phyloP scores from a whole-genome alignment of 768 basidiomycete genomes.

The Lepiota brunneoincarnata region DNA sequence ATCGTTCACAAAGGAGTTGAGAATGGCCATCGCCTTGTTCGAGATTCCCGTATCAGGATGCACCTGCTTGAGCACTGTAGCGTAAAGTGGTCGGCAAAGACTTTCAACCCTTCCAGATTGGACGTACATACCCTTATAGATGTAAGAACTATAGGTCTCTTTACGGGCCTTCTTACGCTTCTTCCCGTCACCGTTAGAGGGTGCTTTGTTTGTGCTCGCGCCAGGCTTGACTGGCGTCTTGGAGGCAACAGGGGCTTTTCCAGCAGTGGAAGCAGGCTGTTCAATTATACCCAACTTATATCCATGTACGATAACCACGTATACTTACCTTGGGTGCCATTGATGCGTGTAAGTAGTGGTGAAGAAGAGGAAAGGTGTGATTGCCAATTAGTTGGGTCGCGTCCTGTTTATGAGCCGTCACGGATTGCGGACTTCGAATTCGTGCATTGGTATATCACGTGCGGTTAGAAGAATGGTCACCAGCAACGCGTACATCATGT shows the following conservation, averaged over 20 bases:
- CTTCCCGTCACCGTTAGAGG: conserved; percentile 78
- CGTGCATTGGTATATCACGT: conserved; percentile 20
- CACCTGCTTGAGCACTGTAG: conserved; percentile 94
- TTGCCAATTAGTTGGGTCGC: neutral
- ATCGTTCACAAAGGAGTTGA: conserved; percentile 96
- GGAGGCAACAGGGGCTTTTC: conserved; percentile 73
- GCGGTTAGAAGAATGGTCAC: no score
- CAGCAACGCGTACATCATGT: conserved; percentile 7
- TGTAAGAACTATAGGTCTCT: conserved; percentile 93
- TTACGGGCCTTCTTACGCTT: conserved; percentile 83
- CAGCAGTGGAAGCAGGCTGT: conserved; percentile 79
- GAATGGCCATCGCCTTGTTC: conserved; percentile 97
- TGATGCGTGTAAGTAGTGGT: conserved; percentile 16
- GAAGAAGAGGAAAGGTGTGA: conserved; percentile 11
- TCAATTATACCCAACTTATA: neutral
- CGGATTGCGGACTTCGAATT: conserved; percentile 38
- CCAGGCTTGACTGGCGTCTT: conserved; percentile 74
- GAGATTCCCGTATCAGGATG: conserved; percentile 99
- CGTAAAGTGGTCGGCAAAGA: neutral
- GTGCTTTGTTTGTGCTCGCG: conserved; percentile 75
- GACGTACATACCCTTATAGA: conserved; percentile 70
- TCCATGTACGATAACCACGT: neutral
- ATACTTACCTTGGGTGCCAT: conserved; percentile 31
- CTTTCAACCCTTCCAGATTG: neutral
- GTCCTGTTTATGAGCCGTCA: conserved; percentile 25